phyloP scores from a whole-genome alignment of 116 monocot genomes.

The Iris pallida region DNA sequence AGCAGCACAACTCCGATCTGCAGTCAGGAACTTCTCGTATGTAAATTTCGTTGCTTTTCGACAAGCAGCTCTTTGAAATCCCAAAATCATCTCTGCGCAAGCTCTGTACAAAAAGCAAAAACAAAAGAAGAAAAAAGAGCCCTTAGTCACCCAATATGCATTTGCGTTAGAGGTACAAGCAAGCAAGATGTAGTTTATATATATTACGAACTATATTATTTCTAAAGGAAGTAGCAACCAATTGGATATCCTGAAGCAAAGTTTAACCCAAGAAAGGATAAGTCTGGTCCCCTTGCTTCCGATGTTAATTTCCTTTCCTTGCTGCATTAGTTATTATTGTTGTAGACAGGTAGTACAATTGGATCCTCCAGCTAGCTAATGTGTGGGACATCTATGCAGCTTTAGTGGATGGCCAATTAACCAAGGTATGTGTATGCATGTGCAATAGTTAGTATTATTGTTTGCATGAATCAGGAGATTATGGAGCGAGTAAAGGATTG shows the following conservation, averaged over 20 bases:
- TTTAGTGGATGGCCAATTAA: too few species aligned
- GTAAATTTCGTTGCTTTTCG: conserved; percentile 16
- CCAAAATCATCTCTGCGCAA: conserved; percentile 37
- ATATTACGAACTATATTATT: not conserved
- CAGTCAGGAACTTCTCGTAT: conserved; percentile 30
- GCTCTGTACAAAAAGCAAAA: conserved; percentile 9
- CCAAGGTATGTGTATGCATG: too few species aligned
- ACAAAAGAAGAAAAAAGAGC: not conserved
- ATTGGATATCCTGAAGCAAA: not conserved
- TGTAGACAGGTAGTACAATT: too few species aligned
- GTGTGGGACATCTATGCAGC: too few species aligned
- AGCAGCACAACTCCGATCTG: conserved; percentile 27
- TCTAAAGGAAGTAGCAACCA: not conserved
- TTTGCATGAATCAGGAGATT: too few species aligned
- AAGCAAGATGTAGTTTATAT: not conserved
- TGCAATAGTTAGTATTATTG: too few species aligned
- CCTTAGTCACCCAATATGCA: not conserved
- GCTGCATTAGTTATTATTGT: not conserved
- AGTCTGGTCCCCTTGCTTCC: not conserved
- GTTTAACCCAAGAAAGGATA: not conserved
- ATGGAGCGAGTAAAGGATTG: too few species aligned
- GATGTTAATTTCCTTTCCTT: not conserved
- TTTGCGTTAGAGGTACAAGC: not conserved
- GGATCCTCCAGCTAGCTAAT: too few species aligned
- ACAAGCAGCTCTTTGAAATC: conserved; percentile 29